Conservation (phyloP, 1,284 basidiomycete genomes). For the Cryptococcus sp. region DNA sequence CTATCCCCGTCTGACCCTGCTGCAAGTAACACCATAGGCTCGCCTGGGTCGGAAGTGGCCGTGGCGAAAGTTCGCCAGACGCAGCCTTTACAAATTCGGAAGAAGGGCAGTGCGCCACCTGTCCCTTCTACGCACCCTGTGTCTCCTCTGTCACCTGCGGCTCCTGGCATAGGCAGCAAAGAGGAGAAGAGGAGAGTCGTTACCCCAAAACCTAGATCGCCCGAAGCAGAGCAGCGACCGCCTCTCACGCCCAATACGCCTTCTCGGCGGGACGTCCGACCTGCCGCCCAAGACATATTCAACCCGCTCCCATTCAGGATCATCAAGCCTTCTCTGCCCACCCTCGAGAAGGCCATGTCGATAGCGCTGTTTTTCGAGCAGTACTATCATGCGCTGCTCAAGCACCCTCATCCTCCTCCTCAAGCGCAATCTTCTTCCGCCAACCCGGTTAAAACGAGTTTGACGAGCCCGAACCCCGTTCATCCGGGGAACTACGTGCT, state of each 20-base stretch:
- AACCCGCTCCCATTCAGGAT: conserved; percentile 32
- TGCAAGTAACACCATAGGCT: no score
- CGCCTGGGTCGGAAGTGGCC: no score
- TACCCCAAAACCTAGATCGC: not conserved
- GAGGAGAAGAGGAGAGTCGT: not conserved
- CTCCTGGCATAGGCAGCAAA: not conserved
- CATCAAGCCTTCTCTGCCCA: conserved; percentile 80
- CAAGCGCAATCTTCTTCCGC: conserved; percentile 3
- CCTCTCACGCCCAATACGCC: conserved; percentile 12
- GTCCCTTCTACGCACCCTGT: conserved; percentile 7
- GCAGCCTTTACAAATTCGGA: conserved; percentile 24
- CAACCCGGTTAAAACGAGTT: not conserved
- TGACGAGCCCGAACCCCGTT: conserved; percentile 18
- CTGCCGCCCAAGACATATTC: conserved; percentile 17
- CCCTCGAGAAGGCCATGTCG: conserved; percentile 89
- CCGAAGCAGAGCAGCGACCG: conserved; percentile 1
- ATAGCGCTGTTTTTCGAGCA: conserved; percentile 96
- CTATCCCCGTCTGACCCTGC: not conserved
- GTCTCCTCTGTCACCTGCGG: not conserved
- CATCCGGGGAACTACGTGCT: conserved; percentile 70
- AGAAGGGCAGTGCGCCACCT: conserved; percentile 17
- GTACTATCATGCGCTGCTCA: conserved; percentile 84
- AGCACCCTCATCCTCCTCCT: conserved; percentile 28
- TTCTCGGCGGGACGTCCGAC: conserved; percentile 9
- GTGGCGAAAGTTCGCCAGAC: conserved; percentile 4